phyloP scores from a whole-genome alignment of 495 filamentous ascomycete species.

The Talaromyces adpressus region DNA sequence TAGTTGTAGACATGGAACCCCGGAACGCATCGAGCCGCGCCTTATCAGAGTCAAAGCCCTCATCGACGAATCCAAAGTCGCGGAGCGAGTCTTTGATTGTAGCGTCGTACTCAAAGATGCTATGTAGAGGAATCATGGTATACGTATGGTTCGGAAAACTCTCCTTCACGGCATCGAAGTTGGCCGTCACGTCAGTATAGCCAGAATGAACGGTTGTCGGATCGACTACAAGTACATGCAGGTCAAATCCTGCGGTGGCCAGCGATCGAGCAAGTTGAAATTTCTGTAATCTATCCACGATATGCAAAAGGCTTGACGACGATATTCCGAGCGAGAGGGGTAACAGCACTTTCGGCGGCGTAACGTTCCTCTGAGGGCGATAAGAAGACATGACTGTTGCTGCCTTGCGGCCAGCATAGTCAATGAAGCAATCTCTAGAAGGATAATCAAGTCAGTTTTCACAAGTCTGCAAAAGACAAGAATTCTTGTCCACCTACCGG shows the following conservation, averaged over 20 bases:
- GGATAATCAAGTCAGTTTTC: conserved; percentile 16
- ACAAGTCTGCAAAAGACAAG: background rate
- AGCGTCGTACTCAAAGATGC: conserved; percentile 40
- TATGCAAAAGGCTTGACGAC: conserved; percentile 68
- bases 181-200: conserved; percentile 17
- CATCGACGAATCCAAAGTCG: conserved; percentile 25
- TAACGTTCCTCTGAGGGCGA: conserved; percentile 27
- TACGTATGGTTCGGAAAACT: conserved; percentile 56
- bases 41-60: conserved; percentile 23
- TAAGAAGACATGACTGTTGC: conserved; percentile 71
- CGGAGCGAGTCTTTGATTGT: conserved; percentile 23
- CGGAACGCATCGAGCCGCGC: conserved; percentile 49
- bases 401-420: conserved; percentile 68
- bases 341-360: conserved; percentile 55
- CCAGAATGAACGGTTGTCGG: conserved; percentile 32
- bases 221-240: conserved; percentile 64
- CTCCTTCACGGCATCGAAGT: conserved; percentile 30
- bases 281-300: conserved; percentile 63
- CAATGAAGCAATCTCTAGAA: conserved; percentile 64
- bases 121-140: conserved; percentile 47
- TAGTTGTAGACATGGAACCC: conserved; percentile 54
- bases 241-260: conserved; percentile 52
- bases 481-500: conserved; percentile 26
- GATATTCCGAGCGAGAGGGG: conserved; percentile 79
- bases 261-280: conserved; percentile 48